Evolutionary conservation across 2,329 filamentous ascomycete species (phyloP), one percentile per base, ranked within the genome.

Genomic region (Diaporthe nobilis): DNA sequence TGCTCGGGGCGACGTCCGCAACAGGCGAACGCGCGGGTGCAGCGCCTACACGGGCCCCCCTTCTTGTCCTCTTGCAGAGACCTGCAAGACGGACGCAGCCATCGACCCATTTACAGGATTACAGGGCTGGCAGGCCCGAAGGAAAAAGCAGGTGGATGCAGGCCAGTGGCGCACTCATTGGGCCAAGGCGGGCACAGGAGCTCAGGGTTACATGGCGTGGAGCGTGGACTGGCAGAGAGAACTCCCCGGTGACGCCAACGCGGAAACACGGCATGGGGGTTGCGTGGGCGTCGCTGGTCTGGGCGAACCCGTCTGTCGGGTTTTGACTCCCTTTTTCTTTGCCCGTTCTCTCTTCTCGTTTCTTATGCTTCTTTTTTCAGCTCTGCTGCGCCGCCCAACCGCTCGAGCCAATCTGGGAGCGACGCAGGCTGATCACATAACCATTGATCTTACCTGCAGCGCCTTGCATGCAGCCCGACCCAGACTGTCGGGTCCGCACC

Each of bases 401-500:
- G 42, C 71, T 25, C 37, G 22, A 31, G 20, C 71, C 71, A 65
- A 73, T 73, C 71, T 65, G 65, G 65, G 31, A 37, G 10, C 13
- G 17, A 22, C 12, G 42, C 58, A 44, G 47, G 31, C 47, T 53
- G 42, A 53, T 63, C 71, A 61, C 71, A 63, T 47, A 53, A 70
- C 49, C 44, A 65, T 73, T 65, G 58, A 63, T 65, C 71, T 73
- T 51, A 73, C 71, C 34, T 55, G 71, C 71, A 73, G 65, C 49
- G 28, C 3, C 42, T 55, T 63, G 65, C 65, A 70, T 70, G 65
- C 49, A 70, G 65, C 13, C 49, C n/a, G 71, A 73, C 71, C 71
- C 71, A 73, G 49, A 73, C 71, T 73, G 71, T 73, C 71, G 71
- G 71, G 71, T 65, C 34, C 58, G 34, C 60, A n/a, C 12, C 17